Conservation (phyloP, 2,329 filamentous ascomycete genomes). For the Thelonectria rubi region DNA sequence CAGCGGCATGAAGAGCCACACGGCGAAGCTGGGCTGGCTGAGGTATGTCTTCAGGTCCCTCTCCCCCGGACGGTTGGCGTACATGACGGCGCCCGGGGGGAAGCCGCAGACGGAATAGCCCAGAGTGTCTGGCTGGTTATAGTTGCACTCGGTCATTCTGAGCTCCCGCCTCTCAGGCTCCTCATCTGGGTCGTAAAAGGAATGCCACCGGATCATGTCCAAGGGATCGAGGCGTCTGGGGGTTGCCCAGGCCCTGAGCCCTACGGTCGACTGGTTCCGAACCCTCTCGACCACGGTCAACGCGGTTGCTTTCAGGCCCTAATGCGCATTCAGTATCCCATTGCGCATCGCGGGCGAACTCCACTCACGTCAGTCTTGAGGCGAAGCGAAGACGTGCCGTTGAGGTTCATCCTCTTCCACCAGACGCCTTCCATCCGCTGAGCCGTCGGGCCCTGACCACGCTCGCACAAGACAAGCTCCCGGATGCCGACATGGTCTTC, state of each 20-base stretch:
- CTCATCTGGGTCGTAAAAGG: too few relatives aligned
- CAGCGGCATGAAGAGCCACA: constrained; percentile 12
- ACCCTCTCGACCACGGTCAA: background rate
- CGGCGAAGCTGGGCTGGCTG: background rate
- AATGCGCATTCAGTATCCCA: background rate
- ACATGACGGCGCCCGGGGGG: background rate
- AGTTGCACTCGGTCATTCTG: too few relatives aligned
- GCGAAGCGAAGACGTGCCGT: background rate
- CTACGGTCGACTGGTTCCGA: too few relatives aligned
- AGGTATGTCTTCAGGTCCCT: background rate
- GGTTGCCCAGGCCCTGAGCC: too few relatives aligned
- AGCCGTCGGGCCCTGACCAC: background rate
- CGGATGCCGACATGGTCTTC: constrained; percentile 11
- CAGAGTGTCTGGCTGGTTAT: too few relatives aligned
- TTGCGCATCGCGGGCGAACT: background rate
- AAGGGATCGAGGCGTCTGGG: too few relatives aligned
- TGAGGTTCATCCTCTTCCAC: constrained; percentile 8
- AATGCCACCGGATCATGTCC: too few relatives aligned
- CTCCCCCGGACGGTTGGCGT: background rate
- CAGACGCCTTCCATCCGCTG: background rate
- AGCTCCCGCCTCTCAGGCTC: too few relatives aligned
- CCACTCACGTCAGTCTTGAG: background rate
- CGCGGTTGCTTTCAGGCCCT: background rate
- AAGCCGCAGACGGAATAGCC: constrained; percentile 11
- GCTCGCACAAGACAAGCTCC: background rate